A percentile compares a stretch with the other conserved stretches of the same genome.
Conservation (phyloP, 495 filamentous ascomycete genomes). For the Penicillium maclennaniae region DNA sequence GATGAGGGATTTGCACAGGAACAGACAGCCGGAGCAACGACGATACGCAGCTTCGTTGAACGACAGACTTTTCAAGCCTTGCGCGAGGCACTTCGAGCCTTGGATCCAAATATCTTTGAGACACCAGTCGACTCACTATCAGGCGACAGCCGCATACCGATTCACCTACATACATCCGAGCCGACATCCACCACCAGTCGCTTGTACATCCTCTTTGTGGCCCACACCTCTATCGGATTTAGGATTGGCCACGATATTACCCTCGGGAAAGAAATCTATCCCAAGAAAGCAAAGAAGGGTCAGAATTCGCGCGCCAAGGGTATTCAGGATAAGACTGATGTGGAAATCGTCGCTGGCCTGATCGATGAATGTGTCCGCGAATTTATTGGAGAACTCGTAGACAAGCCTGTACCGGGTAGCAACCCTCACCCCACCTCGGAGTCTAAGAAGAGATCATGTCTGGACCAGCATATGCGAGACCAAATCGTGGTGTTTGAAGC, state of each 20-base stretch:
- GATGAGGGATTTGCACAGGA: constrained; percentile 15
- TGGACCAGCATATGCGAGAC: constrained; percentile 74
- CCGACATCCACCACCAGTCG: constrained; percentile 57
- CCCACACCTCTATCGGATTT: constrained; percentile 57
- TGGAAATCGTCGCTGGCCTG: constrained; percentile 22
- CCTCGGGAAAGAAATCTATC: neutral
- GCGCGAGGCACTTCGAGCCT: constrained; percentile 3
- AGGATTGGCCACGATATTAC: constrained; percentile 66
- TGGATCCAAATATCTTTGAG: constrained; percentile 15
- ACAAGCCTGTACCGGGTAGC: neutral
- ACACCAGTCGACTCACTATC: neutral
- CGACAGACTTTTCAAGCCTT: constrained; percentile 6
- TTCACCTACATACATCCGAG: constrained; percentile 45
- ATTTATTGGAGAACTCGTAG: constrained; percentile 55
- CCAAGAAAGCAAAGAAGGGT: constrained; percentile 9
- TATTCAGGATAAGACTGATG: neutral
- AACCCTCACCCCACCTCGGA: neutral
- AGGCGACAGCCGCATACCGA: constrained; percentile 32
- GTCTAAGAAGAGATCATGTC: constrained; percentile 26
- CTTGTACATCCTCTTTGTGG: constrained; percentile 70
- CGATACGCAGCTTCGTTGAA: constrained; percentile 12
- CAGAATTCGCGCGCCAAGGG: neutral
- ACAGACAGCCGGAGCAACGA: constrained; percentile 1
- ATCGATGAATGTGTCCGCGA: constrained; percentile 51
- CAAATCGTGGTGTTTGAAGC: constrained; percentile 81